Conservation (phyloP, 2,329 filamentous ascomycete species). For the Colletotrichum chlorophyti region DNA sequence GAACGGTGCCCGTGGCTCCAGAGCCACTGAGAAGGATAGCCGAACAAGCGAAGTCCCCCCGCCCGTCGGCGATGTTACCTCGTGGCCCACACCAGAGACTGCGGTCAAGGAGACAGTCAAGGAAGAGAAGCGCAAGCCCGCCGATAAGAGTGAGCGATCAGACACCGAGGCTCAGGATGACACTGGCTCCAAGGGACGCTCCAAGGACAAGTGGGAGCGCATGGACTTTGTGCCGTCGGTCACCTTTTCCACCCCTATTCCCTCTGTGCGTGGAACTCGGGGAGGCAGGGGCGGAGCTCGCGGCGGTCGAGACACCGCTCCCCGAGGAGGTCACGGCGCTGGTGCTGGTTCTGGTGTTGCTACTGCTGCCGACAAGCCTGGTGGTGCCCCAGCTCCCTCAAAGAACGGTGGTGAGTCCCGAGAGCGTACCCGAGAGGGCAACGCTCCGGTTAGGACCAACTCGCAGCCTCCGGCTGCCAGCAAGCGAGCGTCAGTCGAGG, state of each 20-base stretch:
- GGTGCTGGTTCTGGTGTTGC: slow-evolving; percentile 31
- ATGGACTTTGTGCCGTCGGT: slow-evolving; percentile 85
- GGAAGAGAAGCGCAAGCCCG: slow-evolving; percentile 77
- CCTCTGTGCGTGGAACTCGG: slow-evolving; percentile 57
- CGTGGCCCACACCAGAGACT: slow-evolving; percentile 91
- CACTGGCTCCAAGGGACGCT: slow-evolving; percentile 53
- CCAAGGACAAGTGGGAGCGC: slow-evolving; percentile 87
- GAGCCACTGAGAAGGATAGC: slow-evolving; percentile 47
- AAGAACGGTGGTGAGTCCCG: slow-evolving; percentile 41
- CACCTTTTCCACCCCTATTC: slow-evolving; percentile 84
- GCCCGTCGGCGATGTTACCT: slow-evolving; percentile 76
- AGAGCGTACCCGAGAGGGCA: slow-evolving; percentile 45
- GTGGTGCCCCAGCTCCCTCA: slow-evolving; percentile 34
- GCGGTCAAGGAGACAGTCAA: slow-evolving; percentile 68
- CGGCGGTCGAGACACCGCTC: slow-evolving; percentile 44
- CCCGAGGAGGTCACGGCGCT: slow-evolving; percentile 36
- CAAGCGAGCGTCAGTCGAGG: slow-evolving; percentile 55
- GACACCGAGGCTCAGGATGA: slow-evolving; percentile 71
- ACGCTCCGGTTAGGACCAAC: slow-evolving; percentile 41
- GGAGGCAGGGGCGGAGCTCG: slow-evolving; percentile 55
- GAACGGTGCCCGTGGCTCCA: slow-evolving; percentile 51
- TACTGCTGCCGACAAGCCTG: slow-evolving; percentile 45
- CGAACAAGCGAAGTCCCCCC: slow-evolving; percentile 51
- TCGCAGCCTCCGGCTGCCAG: slow-evolving; percentile 42
- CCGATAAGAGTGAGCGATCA: slow-evolving; percentile 62